These are phyloP conservation scores for Solanum virginianum DNA, from an alignment of 257 asterid species.

Conservation along the genomic window DNA sequence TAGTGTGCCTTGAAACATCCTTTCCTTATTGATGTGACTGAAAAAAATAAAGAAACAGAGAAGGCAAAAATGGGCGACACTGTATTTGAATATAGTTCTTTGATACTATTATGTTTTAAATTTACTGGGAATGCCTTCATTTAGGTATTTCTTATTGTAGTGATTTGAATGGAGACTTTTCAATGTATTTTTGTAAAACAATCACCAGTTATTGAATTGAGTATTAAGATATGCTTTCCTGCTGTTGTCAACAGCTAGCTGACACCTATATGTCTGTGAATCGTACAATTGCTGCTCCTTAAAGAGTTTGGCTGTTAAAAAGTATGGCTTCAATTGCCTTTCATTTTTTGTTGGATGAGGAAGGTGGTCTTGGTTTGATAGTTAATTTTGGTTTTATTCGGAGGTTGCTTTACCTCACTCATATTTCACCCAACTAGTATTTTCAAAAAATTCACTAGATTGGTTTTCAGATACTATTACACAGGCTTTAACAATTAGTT, in stretches of 20 bases:
- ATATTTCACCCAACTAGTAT: not conserved
- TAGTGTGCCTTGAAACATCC: not conserved
- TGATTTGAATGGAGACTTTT: not conserved
- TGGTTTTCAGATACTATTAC: not conserved
- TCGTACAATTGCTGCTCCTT: not conserved
- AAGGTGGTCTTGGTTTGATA: not conserved
- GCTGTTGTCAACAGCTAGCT: not conserved
- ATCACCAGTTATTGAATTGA: not conserved
- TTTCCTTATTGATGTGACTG: not conserved
- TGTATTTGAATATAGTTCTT: not conserved
- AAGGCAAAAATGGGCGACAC: not conserved
- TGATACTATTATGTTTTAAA: not conserved
- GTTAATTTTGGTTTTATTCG: not conserved
- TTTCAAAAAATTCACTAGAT: not conserved
- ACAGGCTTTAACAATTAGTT: not conserved
- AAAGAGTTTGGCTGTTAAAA: not conserved
- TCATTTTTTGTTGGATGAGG: not conserved
- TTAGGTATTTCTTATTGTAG: not conserved
- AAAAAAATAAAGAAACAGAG: not conserved
- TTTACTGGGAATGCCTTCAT: not conserved
- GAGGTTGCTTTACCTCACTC: not conserved
- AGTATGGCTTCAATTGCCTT: not conserved
- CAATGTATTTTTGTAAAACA: not conserved
- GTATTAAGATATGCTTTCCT: not conserved
- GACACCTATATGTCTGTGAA: not conserved